Evolutionary conservation across 1,139 yeast species (phyloP).

Genomic region (Suhomyces chickasaworum): DNA sequence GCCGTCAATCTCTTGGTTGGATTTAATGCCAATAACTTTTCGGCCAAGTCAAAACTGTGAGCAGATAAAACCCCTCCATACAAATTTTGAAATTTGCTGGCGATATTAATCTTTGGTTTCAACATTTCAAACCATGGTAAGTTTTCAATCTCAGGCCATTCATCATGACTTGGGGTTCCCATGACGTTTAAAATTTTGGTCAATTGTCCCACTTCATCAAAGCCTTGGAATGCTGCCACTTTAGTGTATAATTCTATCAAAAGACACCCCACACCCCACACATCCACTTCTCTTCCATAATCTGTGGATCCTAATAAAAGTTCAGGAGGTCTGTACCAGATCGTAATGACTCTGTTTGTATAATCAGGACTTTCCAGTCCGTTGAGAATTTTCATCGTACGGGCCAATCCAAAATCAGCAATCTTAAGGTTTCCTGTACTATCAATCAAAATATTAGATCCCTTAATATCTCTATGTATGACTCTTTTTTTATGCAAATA

Average conservation of each 20-base stretch:
- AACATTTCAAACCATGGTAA: slow-evolving; percentile 94
- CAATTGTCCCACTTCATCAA: slow-evolving; percentile 84
- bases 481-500: slow-evolving; percentile 80
- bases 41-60: slow-evolving; percentile 66
- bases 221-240: slow-evolving; percentile 80
- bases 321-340: slow-evolving; percentile 98
- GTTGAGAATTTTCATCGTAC: slow-evolving; percentile 65
- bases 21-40: slow-evolving; percentile 61
- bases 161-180: slow-evolving; percentile 81
- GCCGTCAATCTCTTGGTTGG: slow-evolving; percentile 70
- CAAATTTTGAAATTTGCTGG: slow-evolving; percentile 49
- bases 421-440: slow-evolving; percentile 73
- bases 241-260: slow-evolving; percentile 78
- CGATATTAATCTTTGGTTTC: slow-evolving; percentile 55
- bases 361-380: slow-evolving; percentile 65
- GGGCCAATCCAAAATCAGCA: slow-evolving; percentile 93
- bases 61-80: slow-evolving; percentile 52
- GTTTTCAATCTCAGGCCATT: slow-evolving; percentile 75
- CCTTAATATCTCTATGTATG: slow-evolving; percentile 92
- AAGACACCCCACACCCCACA: slow-evolving; percentile 97
- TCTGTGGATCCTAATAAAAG: slow-evolving; percentile 84
- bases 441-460: slow-evolving; percentile 82
- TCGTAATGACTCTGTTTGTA: slow-evolving; percentile 90
- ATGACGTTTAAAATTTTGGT: slow-evolving; percentile 72
- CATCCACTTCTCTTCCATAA: slow-evolving; percentile 88